These are phyloP conservation scores for Fusarium tuaranense DNA, from an alignment of 2,329 filamentous ascomycete genomes.

Conservation along the genomic window DNA sequence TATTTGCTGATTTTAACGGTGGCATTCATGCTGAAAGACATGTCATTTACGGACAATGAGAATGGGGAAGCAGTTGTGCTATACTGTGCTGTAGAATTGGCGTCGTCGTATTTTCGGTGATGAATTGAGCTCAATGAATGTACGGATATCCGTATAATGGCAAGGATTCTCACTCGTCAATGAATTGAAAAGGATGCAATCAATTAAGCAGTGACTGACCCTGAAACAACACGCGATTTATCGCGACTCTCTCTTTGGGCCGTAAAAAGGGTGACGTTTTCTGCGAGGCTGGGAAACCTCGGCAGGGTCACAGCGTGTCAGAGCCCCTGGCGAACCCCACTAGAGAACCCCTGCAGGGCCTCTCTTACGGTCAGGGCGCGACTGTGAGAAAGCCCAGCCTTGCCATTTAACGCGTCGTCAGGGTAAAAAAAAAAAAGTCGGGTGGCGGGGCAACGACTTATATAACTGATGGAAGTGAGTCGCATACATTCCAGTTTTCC, in stretches of 20 bases:
- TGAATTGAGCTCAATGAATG: neutral
- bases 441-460: constrained; percentile 64
- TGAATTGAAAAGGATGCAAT: neutral
- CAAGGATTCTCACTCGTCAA: neutral
- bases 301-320: constrained; percentile 27
- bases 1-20: constrained; percentile 9
- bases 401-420: constrained; percentile 46
- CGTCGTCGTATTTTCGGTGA: neutral
- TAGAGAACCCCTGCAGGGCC: constrained; percentile 24
- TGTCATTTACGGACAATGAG: neutral
- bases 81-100: neutral
- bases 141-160: neutral
- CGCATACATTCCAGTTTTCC: constrained; percentile 26
- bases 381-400: constrained; percentile 46
- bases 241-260: neutral
- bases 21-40: neutral
- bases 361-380: neutral
- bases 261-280: constrained; percentile 32
- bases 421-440: constrained; percentile 44
- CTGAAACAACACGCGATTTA: constrained; percentile 19
- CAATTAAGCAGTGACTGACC: neutral
- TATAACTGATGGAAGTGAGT: constrained; percentile 40
- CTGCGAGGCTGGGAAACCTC: constrained; percentile 36
- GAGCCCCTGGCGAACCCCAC: constrained; percentile 29
- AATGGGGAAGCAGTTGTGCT: neutral